Evolutionary conservation across 176 grass and related monocot genomes (phyloP).

Genomic region (Eleusine indica): DNA sequence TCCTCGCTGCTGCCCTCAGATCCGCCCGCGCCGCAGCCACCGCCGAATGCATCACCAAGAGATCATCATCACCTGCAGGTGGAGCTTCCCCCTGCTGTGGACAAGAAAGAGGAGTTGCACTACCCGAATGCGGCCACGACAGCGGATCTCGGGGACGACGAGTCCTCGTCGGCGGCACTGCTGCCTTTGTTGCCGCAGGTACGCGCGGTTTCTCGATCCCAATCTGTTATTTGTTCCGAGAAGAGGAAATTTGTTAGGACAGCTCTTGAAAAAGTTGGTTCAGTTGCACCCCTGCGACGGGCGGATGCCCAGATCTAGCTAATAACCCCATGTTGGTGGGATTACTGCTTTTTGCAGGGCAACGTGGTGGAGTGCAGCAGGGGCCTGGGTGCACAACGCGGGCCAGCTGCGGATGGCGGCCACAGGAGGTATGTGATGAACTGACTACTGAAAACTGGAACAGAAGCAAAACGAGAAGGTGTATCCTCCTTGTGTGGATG

Average conservation of each 20-base stretch:
- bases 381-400: conserved; percentile 43
- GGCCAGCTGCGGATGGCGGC: conserved; percentile 23
- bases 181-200: conserved; percentile 43
- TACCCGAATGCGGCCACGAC: conserved; percentile 42
- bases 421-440: conserved; percentile 52
- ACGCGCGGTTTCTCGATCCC: background rate
- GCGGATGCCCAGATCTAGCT: conserved; percentile 38
- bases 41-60: conserved; percentile 3
- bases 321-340: conserved; percentile 2
- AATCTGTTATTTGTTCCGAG: conserved; percentile 1
- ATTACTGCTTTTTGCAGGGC: conserved; percentile 32
- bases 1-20: conserved; percentile 42
- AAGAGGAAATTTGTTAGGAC: conserved; percentile 4
- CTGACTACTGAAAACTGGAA: conserved; percentile 24
- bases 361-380: conserved; percentile 38
- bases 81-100: background rate
- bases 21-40: conserved; percentile 44
- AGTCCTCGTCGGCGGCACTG: conserved; percentile 34
- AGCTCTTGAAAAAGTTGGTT: background rate
- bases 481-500: background rate
- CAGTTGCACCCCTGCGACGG: conserved; percentile 25
- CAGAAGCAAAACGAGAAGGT: conserved; percentile 20
- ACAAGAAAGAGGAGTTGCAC: conserved; percentile 41
- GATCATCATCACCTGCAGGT: conserved; percentile 21
- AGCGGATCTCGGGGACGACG: conserved; percentile 42